phyloP scores from a whole-genome alignment of 2,329 filamentous ascomycete genomes.

The Arthrobotrys entomopaga region DNA sequence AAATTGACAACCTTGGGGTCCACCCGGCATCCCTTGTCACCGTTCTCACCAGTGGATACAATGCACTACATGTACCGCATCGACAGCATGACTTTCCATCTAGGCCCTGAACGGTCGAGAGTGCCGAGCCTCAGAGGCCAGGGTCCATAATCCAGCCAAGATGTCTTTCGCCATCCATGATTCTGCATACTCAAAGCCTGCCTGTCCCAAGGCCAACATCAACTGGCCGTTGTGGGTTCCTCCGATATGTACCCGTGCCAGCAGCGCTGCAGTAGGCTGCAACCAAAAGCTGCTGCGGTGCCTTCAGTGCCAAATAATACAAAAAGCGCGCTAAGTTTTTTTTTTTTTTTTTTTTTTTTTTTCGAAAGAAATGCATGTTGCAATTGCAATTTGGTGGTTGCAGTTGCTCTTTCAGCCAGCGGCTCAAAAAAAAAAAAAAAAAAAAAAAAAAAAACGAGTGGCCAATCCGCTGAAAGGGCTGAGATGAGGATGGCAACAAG shows the following conservation, averaged over 20 bases:
- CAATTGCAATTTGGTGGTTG: constrained; percentile 29
- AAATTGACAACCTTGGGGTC: constrained; percentile 24
- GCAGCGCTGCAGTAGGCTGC: constrained; percentile 16
- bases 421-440: constrained; percentile 46
- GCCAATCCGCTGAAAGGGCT: constrained; percentile 41
- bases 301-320: constrained; percentile 6
- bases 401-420: constrained; percentile 37
- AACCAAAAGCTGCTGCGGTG: constrained; percentile 1
- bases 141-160: constrained; percentile 17
- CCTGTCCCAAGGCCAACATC: constrained; percentile 24
- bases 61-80: constrained; percentile 34
- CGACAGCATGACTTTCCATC: constrained; percentile 24
- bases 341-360: too few relatives aligned
- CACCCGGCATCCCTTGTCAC: constrained; percentile 4
- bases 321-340: constrained; percentile 12
- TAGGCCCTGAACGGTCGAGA: constrained; percentile 7
- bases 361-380: constrained; percentile 15
- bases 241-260: constrained; percentile 49
- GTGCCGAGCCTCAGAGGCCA: constrained; percentile 19
- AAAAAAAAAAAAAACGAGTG: constrained; percentile 31
- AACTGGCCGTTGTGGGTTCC: constrained; percentile 34
- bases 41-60: constrained; percentile 10
- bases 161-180: constrained; percentile 3
- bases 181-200: constrained; percentile 14
- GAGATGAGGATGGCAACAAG: constrained; percentile 29